Conservation (phyloP, 176 grass and related monocot genomes). For the Ananas comosus region DNA sequence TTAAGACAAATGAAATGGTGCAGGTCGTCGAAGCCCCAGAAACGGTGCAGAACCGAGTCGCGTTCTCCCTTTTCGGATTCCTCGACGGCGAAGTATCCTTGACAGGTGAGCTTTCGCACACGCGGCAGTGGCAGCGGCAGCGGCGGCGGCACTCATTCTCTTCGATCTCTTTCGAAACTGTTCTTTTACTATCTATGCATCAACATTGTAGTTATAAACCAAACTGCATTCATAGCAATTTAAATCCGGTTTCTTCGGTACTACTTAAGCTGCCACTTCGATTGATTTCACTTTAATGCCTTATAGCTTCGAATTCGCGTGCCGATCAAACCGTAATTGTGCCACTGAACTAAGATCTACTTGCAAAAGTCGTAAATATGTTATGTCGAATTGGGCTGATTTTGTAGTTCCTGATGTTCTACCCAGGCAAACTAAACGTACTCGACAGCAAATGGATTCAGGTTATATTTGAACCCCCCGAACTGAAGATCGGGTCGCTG, state of each 20-base stretch:
- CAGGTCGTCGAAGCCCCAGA: constrained; percentile 83
- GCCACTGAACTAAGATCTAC: too few species aligned
- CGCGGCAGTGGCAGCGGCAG: not conserved
- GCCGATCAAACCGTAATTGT: too few species aligned
- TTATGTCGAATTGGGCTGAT: not conserved
- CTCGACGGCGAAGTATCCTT: constrained; percentile 65
- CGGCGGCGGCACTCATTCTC: not conserved
- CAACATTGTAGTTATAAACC: too few species aligned
- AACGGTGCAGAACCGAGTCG: constrained; percentile 47
- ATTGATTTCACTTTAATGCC: too few species aligned
- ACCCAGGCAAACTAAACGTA: constrained; percentile 65
- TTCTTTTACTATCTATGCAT: not conserved
- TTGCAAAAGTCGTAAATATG: not conserved
- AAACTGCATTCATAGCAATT: too few species aligned
- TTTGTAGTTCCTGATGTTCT: not conserved
- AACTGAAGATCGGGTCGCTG: constrained; percentile 61
- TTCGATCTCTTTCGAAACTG: not conserved
- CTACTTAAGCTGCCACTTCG: too few species aligned
- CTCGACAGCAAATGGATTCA: constrained; percentile 85
- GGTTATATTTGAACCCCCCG: constrained; percentile 80
- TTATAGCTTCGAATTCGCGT: too few species aligned
- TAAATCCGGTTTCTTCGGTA: too few species aligned
- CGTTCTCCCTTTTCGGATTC: constrained; percentile 62
- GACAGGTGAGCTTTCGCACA: constrained; percentile 41
- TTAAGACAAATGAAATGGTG: constrained; percentile 81